Percentiles rank a stretch among this genome's conserved stretches.
Conservation (phyloP, 139 green algal genomes). For the Picochlorum costavermella region DNA sequence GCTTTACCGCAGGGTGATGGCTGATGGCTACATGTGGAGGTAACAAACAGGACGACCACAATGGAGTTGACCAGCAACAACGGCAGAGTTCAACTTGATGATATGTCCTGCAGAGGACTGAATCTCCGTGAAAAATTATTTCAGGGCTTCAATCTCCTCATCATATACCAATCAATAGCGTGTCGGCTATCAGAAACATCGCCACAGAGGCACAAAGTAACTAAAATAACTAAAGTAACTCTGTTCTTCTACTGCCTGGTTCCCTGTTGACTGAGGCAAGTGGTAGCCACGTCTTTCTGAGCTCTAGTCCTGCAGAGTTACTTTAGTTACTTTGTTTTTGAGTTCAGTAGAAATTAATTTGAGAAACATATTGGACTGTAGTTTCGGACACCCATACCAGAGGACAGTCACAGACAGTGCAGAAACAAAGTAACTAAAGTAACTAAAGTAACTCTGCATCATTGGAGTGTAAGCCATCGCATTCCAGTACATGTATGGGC, state of each 20-base stretch:
- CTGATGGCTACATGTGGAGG: neutral
- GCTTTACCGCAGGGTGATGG: neutral
- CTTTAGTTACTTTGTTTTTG: constrained; percentile 1
- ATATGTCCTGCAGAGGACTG: constrained; percentile 4
- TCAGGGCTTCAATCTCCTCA: neutral
- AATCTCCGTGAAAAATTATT: neutral
- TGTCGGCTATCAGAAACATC: constrained; percentile 2
- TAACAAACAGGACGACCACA: neutral
- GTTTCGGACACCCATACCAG: neutral
- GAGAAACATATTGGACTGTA: neutral
- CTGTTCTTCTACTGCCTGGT: neutral
- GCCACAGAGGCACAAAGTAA: constrained; percentile 3
- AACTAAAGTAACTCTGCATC: constrained; percentile 5
- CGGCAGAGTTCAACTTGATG: constrained; percentile 5
- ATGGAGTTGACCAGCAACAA: constrained; percentile 1
- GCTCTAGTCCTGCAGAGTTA: neutral
- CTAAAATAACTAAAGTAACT: neutral
- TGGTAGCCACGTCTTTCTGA: neutral
- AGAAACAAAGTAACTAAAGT: constrained; percentile 1
- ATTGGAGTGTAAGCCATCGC: constrained; percentile 2
- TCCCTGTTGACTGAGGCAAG: constrained; percentile 2
- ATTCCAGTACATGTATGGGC: neutral
- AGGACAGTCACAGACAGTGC: neutral
- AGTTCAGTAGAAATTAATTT: constrained; percentile 1
- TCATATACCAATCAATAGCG: neutral